Evolutionary conservation across 192 early-diverging fungal genomes (phyloP), one percentile per base, ranked within the genome.

Genomic region (Entophlyctis luteolus): DNA sequence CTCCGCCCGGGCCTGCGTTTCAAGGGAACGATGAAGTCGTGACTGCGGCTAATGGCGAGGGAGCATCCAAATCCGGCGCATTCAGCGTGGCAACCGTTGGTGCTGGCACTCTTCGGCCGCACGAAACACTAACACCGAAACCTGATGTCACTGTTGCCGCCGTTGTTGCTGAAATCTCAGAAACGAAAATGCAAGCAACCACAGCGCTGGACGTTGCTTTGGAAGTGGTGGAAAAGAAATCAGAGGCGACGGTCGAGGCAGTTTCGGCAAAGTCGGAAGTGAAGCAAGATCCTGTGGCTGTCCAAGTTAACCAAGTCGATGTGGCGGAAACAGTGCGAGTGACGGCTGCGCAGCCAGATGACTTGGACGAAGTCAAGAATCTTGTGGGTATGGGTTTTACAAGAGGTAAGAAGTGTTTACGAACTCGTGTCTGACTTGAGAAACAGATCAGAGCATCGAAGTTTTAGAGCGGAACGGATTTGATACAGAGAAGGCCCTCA

Each of bases 381-480:
- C 56, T 79, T 4, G 67, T 71, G 57, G 59, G 66, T 2, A 10
- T 79, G 62, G 78, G 78, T 14, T 79, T 79, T 37, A 59, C 72
- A 22, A 79, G 76, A 65, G 72, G 72, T 77, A n/a, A n/a, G 31
- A 2, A 56, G 47, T 32, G n/a, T 3, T 42, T 20, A 10, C 23
- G 39, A 42, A 42, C 39, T 42, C n/a, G n/a, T n/a, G n/a, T n/a
- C 18, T 63, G 59, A 42, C 22, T 63, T 29, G 33, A 38, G n/a
- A 3, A 48, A 3, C 39, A 75, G 77, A 74, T 36, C 45, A 69
- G 55, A 65, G 74, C 20, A 50, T 79, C 35, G 49, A 65, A 46
- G 77, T 74, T 4, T 54, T 79, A 16, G 77, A 79, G 48, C 72
- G 62, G 56, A 59, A 75, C 46, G 71, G 34, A 8, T 76, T 76